Evolutionary conservation across 768 basidiomycete genomes (phyloP), one percentile per base, ranked within the genome.

Genomic region (Boletus subcaerulescens): DNA sequence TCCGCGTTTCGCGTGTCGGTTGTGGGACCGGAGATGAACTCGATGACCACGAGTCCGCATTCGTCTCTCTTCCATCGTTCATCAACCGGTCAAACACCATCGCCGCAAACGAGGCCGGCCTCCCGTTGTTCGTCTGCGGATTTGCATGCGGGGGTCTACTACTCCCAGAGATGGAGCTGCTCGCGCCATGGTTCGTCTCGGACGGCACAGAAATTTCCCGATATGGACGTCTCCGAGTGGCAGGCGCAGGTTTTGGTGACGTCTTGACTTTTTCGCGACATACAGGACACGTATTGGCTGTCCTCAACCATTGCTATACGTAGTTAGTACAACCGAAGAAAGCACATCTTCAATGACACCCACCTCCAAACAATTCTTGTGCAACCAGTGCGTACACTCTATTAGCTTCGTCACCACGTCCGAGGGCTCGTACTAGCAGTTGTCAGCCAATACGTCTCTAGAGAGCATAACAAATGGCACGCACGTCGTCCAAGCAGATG

Each of bases 401-500:
- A 78, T 72, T 7, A 91, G 77, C 59, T 85, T 89, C 51, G 86
- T 76, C 10, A 91, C 78, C 3, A 74, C 61, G 60, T 91, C 90
- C n/a, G 69, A 66, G 3, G 78, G 73, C 49, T 74, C 71, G 59
- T 92, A 93, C 90, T 92, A 50, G 45, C 15, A 42, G 20, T 38
- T n/a, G 20, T 57, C 41, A 60, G 35, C 24, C 22, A 8, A 39
- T 11, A 42, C 18, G 1, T 11, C 29, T 0, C 29, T 7, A 9
- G 1, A 35, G n/a, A 32, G 12, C 26, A 14, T 14, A 38, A 29
- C 33, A 51, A 36, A 32, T 10, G n/a, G 9, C 1, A 78, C 87
- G 50, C 64, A 90, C 90, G 70, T 93, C 90, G 57, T 92, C 90
- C 58, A 92, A 70, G 64, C 91, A 93, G 50, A 93, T 92, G 2